These are phyloP conservation scores for Apiospora pterosperma DNA, from an alignment of 2,329 filamentous ascomycete genomes.

Conservation along the genomic window DNA sequence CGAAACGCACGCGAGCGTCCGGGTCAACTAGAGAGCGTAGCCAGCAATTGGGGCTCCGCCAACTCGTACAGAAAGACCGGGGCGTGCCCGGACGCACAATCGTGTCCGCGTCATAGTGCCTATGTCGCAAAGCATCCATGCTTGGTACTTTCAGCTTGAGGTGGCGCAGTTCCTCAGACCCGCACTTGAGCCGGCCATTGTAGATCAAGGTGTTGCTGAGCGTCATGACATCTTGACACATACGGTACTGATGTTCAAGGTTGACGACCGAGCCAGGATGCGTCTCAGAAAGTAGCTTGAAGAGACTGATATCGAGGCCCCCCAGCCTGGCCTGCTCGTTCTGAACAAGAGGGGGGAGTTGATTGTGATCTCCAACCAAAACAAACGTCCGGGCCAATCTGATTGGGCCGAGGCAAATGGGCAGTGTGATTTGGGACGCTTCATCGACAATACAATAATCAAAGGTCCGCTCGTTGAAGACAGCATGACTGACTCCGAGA, in stretches of 20 bases:
- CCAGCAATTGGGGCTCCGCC: constrained; percentile 62
- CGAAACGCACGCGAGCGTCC: constrained; percentile 72
- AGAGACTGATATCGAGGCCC: constrained; percentile 87
- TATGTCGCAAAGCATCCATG: constrained; percentile 55
- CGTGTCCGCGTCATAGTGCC: constrained; percentile 54
- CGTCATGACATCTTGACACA: constrained; percentile 96
- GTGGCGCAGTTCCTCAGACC: constrained; percentile 70
- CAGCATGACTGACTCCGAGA: constrained; percentile 80
- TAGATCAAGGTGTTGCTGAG: constrained; percentile 94
- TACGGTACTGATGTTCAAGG: constrained; percentile 93
- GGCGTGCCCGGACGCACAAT: constrained; percentile 38
- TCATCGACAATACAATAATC: constrained; percentile 99
- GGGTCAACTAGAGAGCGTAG: constrained; percentile 69
- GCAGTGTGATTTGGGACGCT: constrained; percentile 93
- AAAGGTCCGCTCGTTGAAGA: constrained; percentile 87
- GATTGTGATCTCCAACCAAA: constrained; percentile 93
- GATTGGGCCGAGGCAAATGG: constrained; percentile 90
- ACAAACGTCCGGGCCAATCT: constrained; percentile 91
- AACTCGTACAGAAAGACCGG: constrained; percentile 53
- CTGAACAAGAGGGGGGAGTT: constrained; percentile 89
- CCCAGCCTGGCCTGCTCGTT: constrained; percentile 84
- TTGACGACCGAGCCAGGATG: constrained; percentile 87
- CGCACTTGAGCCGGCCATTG: constrained; percentile 84
- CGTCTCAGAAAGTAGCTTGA: constrained; percentile 86
- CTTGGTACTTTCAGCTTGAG: constrained; percentile 67